Base-by-base conservation (phyloP, 495 filamentous ascomycete species). In the Penicillium cosmopolitanum region DNA sequence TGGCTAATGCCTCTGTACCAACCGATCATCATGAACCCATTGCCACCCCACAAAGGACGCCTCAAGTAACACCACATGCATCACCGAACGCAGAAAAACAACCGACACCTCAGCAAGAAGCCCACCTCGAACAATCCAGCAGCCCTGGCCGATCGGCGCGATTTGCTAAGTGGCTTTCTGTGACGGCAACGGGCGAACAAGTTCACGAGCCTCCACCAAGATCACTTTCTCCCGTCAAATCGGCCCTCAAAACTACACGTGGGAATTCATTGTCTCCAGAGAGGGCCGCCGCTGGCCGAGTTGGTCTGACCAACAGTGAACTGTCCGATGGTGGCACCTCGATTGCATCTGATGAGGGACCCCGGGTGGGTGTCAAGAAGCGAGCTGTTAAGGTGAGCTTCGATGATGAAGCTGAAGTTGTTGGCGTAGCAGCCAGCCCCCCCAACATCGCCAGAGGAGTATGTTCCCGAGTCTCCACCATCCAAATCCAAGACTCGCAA, bases 211-310 rank as follows among this genome's bases (percentile, higher is more conserved):
- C 93, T 23, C 90, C 89, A 15, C 85, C 88, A 18, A 82, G 93
- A 50, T 93, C 93, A 0, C 76, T 90, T 1, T 96, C 93, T 0
- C 93, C 93, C 23, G 87, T 84, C 5, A 97, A 97, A 67, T 94
- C 93, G 13, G 93, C 93, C 0, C 63, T 97, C 64, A 97, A 96
- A 63, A 80, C 85, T 44, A 76, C 86, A 19, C 82, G 89, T 9
- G 73, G 77, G 5, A 74, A 68, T 15, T 79, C 82, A 3, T 72
- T 80, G 11, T 84, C 83, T 2, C 80, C 82, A 5, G 19, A 66
- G 67, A 44, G 35, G 55, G 55, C 58, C 12, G 36, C 61, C 4
- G 61, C 57, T 40, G 55, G 70, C 42, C 68, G 65, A 47, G 51
- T 61, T 33, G 73, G 75, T n/a, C 75, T 74, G n/a, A 64, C 74